Percentiles rank a stretch among this genome's conserved stretches.
These are phyloP conservation scores for Penicillium malachiteum DNA, from an alignment of 495 filamentous ascomycete genomes.

Conservation along the genomic window DNA sequence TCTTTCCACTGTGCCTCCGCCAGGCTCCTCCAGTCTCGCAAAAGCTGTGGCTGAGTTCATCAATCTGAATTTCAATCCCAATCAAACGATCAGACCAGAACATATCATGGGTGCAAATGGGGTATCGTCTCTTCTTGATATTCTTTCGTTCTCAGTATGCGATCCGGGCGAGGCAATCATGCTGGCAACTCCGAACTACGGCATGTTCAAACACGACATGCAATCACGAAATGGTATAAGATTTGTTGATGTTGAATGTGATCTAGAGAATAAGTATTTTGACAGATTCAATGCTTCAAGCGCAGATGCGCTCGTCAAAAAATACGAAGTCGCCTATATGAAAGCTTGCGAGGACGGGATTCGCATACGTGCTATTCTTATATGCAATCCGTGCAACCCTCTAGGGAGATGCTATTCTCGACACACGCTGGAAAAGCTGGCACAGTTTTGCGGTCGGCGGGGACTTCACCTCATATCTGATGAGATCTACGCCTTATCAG, in stretches of 20 bases:
- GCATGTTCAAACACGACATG: neutral
- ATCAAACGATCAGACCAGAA: neutral
- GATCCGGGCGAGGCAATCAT: neutral
- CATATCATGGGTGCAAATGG: neutral
- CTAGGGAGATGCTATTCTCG: neutral
- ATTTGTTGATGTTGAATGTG: neutral
- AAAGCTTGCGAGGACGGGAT: neutral
- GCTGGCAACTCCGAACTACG: neutral
- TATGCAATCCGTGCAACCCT: neutral
- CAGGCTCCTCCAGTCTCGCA: neutral
- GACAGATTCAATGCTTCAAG: neutral
- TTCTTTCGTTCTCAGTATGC: neutral
- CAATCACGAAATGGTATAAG: neutral
- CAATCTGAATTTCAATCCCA: neutral
- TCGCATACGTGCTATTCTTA: neutral
- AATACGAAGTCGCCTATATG: neutral
- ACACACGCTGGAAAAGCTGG: neutral
- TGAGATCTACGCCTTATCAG: neutral
- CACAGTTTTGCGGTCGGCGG: neutral
- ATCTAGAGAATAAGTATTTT: neutral
- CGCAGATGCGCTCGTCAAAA: neutral
- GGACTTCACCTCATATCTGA: neutral
- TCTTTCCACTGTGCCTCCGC: too few species aligned
- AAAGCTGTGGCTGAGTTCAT: neutral
- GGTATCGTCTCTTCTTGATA: neutral